phyloP scores from a whole-genome alignment of 768 basidiomycete genomes.

The Leccinum longicurvipes region DNA sequence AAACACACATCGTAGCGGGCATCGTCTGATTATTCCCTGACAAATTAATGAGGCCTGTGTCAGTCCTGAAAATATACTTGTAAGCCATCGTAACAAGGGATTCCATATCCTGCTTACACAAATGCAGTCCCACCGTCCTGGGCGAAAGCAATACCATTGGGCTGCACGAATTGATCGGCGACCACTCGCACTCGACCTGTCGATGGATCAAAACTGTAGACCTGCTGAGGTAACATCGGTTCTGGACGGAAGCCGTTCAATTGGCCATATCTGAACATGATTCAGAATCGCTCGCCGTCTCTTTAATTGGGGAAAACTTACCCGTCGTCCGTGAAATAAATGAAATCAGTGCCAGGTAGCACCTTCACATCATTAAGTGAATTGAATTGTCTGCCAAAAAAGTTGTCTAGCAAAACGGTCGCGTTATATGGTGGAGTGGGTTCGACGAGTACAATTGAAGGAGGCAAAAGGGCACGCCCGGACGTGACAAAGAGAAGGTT shows the following conservation, averaged over 20 bases:
- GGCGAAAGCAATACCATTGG: background rate
- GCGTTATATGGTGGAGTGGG: background rate
- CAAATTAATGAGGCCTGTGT: background rate
- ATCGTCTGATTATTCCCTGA: background rate
- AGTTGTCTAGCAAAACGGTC: background rate
- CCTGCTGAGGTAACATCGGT: background rate
- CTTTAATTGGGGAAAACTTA: background rate
- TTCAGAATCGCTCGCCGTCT: background rate
- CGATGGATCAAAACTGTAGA: background rate
- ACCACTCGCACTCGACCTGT: background rate
- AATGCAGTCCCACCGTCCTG: background rate
- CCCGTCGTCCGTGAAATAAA: background rate
- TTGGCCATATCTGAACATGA: background rate
- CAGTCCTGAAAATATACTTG: background rate
- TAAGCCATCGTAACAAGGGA: background rate
- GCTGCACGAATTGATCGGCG: background rate
- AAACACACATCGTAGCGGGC: background rate
- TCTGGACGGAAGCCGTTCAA: background rate
- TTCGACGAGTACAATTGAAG: background rate
- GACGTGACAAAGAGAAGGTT: background rate
- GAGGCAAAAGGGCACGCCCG: background rate
- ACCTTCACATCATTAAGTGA: background rate
- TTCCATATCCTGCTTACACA: background rate
- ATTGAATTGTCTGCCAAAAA: background rate
- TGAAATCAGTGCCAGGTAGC: background rate